These are phyloP conservation scores for Abelmoschus esculentus DNA, from an alignment of 345 rosid genomes.

Conservation along the genomic window DNA sequence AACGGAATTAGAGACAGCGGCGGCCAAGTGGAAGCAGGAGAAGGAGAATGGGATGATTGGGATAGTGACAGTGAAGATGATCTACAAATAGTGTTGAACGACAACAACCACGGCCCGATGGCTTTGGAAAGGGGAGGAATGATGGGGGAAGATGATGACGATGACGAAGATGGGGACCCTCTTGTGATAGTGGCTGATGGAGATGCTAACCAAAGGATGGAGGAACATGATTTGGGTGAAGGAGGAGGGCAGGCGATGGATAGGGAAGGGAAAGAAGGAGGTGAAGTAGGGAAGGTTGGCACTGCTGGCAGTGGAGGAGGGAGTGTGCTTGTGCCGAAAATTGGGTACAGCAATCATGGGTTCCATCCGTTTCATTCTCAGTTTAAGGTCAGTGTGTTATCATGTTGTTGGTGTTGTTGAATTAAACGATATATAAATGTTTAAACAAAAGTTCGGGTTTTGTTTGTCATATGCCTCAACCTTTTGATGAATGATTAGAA, in stretches of 20 bases:
- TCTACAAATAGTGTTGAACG: constrained; percentile 88
- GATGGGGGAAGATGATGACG: constrained; percentile 25
- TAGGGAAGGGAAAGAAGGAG: constrained; percentile 56
- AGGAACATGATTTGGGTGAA: constrained; percentile 70
- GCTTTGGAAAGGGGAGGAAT: constrained; percentile 43
- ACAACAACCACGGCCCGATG: constrained; percentile 43
- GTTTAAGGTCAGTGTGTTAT: constrained; percentile 92
- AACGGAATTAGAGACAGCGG: constrained; percentile 13
- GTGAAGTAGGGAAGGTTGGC: constrained; percentile 36
- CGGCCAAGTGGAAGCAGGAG: constrained; percentile 11
- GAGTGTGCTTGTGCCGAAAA: constrained; percentile 6
- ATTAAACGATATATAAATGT: background rate
- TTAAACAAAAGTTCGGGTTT: no score
- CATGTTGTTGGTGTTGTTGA: constrained; percentile 6
- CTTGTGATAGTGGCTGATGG: constrained; percentile 71
- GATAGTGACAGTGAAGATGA: constrained; percentile 98
- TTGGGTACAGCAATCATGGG: constrained; percentile 50
- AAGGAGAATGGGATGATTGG: constrained; percentile 53
- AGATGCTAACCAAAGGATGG: constrained; percentile 45
- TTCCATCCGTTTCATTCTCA: constrained; percentile 96
- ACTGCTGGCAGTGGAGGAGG: constrained; percentile 23
- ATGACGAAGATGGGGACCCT: constrained; percentile 56
- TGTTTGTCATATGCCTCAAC: background rate
- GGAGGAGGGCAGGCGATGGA: constrained; percentile 40
- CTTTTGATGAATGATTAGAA: background rate